Evolutionary conservation across 192 early-diverging fungal species (phyloP), one percentile per base, ranked within the genome.

Genomic region (Phycomyces nitens): DNA sequence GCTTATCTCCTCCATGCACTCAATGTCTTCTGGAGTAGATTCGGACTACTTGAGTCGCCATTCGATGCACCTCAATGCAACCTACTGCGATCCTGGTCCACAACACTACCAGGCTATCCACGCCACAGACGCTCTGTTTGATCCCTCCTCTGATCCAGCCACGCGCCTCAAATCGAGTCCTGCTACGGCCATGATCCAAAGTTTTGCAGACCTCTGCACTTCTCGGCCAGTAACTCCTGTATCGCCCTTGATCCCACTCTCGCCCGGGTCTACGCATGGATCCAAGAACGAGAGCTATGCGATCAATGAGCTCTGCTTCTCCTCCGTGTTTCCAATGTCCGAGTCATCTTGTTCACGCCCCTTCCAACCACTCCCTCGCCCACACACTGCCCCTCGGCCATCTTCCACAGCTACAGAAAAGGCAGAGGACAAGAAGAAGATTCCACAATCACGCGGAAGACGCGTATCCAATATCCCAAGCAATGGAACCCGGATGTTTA

Each of bases 391-490:
- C 39, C 39, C 29, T 56, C 16, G 55, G 39, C 0, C 55, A 56
- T n/a, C 24, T 10, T 27, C 55, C 26, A 14, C 53, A 53, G 2
- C 51, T 11, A 5, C 53, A 6, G 10, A 29, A 56, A 26, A 54
- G 12, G 53, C 5, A 5, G 24, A 54, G 23, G 65, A 68, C 62
- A 54, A 54, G 6, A 43, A 40, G 23, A 78, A 74, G 54, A 62
- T 78, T 34, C 68, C 77, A 3, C 74, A 79, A 27, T 80, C 81
- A 27, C 60, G 84, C 26, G 81, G 82, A 49, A 66, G 84, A 27
- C 74, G 82, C n/a, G 81, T 83, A 38, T 76, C 79, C 11, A 82
- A 77, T 21, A 63, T 78, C 11, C 81, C 82, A 9, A 73, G 77
- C 6, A 69, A 75, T 29, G 80, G 80, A 6, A 62, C 76, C 18